These are phyloP conservation scores for Botrytis squamosa DNA, from an alignment of 2,329 filamentous ascomycete genomes.

Conservation along the genomic window DNA sequence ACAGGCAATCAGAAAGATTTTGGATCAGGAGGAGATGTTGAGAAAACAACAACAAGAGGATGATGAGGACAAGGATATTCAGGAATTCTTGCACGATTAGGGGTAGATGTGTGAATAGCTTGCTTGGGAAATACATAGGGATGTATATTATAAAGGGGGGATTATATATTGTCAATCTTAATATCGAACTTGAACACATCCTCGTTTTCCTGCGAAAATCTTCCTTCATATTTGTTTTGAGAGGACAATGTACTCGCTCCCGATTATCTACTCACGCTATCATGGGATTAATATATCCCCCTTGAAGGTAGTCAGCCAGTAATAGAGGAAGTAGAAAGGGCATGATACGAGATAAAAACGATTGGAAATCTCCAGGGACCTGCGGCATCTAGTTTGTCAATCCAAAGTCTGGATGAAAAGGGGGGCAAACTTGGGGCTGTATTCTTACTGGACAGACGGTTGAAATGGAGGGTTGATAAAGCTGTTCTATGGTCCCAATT, in stretches of 20 bases:
- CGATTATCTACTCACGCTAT: not conserved
- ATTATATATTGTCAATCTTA: constrained; percentile 22
- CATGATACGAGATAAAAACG: not conserved
- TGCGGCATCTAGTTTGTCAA: constrained; percentile 27
- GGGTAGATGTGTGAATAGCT: not conserved
- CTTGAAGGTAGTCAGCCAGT: not conserved
- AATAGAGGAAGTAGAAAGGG: not conserved
- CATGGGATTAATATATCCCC: not conserved
- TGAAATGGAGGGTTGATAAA: not conserved
- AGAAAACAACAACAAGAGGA: constrained; percentile 59
- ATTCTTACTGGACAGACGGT: not conserved
- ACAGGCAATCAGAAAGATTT: constrained; percentile 61
- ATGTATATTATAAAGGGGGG: not conserved
- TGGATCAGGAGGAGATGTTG: constrained; percentile 58
- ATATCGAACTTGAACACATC: not conserved
- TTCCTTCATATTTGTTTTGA: not conserved
- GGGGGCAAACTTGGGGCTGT: not conserved
- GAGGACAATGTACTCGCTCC: not conserved
- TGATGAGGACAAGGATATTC: constrained; percentile 72
- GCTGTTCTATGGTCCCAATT: not conserved
- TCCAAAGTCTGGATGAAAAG: not conserved
- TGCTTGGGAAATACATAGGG: not conserved
- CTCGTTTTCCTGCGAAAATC: not conserved
- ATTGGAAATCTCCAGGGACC: constrained; percentile 28
- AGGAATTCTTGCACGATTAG: constrained; percentile 64